Conservation (phyloP, 352 stramenopile species). For the Phytopythium sindhum region DNA sequence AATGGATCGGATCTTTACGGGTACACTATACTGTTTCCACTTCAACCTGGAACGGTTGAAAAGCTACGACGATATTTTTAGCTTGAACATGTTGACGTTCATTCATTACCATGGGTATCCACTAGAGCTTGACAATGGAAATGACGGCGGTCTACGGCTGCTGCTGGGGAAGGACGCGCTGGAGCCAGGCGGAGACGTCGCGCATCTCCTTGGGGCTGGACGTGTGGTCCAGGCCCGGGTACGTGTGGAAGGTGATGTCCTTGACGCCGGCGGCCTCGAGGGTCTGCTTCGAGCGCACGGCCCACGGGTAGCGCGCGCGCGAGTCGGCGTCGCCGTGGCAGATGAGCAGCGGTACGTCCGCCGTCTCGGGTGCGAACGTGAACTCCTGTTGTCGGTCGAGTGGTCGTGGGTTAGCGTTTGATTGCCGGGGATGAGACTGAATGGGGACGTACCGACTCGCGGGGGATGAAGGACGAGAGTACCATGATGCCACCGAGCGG, state of each 20-base stretch:
- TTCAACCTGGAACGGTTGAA: neutral
- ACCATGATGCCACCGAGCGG: conserved; percentile 66
- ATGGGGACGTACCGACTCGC: conserved; percentile 25
- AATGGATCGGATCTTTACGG: neutral
- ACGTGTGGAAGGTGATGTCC: conserved; percentile 60
- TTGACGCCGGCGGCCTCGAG: conserved; percentile 41
- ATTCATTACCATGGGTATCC: too few relatives aligned
- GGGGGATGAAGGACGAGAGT: conserved; percentile 71
- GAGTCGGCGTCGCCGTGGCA: conserved; percentile 63
- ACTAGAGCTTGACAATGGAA: too few relatives aligned
- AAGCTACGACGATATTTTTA: too few relatives aligned
- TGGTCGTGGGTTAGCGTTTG: neutral
- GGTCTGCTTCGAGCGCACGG: conserved; percentile 34
- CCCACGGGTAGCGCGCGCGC: conserved; percentile 46
- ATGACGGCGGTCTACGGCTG: neutral
- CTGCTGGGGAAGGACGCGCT: conserved; percentile 33
- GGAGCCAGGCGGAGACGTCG: conserved; percentile 48
- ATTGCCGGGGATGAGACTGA: neutral
- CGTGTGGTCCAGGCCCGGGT: conserved; percentile 53
- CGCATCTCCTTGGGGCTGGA: conserved; percentile 48
- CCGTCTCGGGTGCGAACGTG: conserved; percentile 34
- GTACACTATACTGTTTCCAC: neutral
- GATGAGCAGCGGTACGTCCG: conserved; percentile 57
- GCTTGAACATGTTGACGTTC: too few relatives aligned
- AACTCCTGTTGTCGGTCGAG: conserved; percentile 26